Conservation (phyloP, 208 protist genomes). For the Sergeia podlipaevii region DNA sequence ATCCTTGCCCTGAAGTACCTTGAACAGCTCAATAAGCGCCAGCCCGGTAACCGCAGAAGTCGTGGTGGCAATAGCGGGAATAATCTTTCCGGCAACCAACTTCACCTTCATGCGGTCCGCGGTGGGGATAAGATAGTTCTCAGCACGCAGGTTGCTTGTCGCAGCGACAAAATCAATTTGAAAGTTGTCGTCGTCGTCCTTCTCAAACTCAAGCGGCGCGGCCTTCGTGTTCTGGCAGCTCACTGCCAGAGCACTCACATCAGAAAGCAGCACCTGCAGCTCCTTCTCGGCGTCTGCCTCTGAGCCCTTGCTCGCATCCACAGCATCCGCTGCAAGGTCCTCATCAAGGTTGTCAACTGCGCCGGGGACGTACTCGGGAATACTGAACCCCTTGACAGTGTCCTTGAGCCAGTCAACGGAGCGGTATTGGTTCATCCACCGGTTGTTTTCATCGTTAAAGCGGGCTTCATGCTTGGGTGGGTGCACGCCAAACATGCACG, state of each 20-base stretch:
- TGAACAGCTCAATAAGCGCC: slow-evolving; percentile 98
- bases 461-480: slow-evolving; percentile 74
- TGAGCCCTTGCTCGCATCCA: slow-evolving; percentile 8
- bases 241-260: slow-evolving; percentile 30
- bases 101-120: slow-evolving; percentile 90
- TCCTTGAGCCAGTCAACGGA: slow-evolving; percentile 46
- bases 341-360: slow-evolving; percentile 77
- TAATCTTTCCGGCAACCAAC: slow-evolving; percentile 98
- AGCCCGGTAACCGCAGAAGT: slow-evolving; percentile 98
- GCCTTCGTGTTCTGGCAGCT: slow-evolving; percentile 44
- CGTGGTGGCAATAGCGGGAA: slow-evolving; percentile 99
- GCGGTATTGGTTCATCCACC: slow-evolving; percentile 85
- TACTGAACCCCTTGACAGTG: slow-evolving; percentile 17
- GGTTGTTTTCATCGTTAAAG: slow-evolving; percentile 78
- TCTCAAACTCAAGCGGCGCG: slow-evolving; percentile 91
- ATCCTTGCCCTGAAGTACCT: slow-evolving; percentile 90
- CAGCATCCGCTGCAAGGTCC: slow-evolving; percentile 43
- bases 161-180: slow-evolving; percentile 96
- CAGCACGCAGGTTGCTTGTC: slow-evolving; percentile 90
- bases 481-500: slow-evolving; percentile 85
- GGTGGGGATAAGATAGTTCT: slow-evolving; percentile 92
- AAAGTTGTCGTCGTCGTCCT: slow-evolving; percentile 95
- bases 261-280: slow-evolving; percentile 30
- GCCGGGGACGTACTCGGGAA: slow-evolving; percentile 45
- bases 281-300: slow-evolving; percentile 41